These are phyloP conservation scores for Prinsepia uniflora DNA, from an alignment of 306 rosid species.

Conservation along the genomic window DNA sequence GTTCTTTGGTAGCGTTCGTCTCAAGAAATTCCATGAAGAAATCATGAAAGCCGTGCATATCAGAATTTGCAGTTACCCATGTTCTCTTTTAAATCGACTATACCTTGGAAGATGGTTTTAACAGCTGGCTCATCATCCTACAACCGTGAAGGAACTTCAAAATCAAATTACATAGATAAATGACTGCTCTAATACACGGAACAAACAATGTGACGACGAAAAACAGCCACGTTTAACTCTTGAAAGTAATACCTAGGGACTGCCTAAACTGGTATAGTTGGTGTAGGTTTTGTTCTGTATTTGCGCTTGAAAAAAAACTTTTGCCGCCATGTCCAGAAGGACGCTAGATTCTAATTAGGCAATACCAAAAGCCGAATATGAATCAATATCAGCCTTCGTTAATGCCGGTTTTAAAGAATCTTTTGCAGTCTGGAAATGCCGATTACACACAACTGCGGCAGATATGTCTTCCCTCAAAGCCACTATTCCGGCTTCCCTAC, in stretches of 20 bases:
- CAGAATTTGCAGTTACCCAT: no score
- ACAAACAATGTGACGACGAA: no score
- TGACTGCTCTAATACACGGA: no score
- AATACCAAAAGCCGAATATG: slow-evolving; percentile 30
- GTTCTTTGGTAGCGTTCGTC: no score
- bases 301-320: neutral
- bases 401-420: slow-evolving; percentile 61
- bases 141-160: no score
- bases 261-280: slow-evolving; percentile 16
- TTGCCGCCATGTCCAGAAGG: neutral
- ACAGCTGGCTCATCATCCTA: no score
- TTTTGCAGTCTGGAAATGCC: slow-evolving; percentile 66
- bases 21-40: no score
- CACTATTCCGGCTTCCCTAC: slow-evolving; percentile 81
- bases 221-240: neutral
- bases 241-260: slow-evolving; percentile 30
- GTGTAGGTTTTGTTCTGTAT: slow-evolving; percentile 26
- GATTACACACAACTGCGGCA: slow-evolving; percentile 49
- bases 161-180: no score
- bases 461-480: slow-evolving; percentile 77
- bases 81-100: no score
- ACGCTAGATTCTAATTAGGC: slow-evolving; percentile 23
- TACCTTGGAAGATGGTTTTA: no score
- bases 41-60: no score
- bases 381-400: slow-evolving; percentile 44